Base-by-base conservation (phyloP, 371 early-diverging fungal species). In the Choanephora cucurbitarum region DNA sequence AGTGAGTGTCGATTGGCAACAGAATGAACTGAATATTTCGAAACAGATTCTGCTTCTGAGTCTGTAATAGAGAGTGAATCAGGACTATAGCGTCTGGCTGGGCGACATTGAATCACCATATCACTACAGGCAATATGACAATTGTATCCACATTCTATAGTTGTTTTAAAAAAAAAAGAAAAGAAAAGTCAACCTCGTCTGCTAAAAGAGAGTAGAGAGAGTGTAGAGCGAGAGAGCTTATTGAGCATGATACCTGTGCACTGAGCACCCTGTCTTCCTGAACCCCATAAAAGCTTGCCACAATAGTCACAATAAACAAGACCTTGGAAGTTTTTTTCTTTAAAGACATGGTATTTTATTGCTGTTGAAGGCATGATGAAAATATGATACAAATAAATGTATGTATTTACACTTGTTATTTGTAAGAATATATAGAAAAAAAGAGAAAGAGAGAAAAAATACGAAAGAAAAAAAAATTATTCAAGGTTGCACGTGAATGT, bases 261-360 rank as follows among this genome's bases (percentile, higher is more conserved):
- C 24, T 78, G 75, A 14, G 81, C 73, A 24, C 83, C 82, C 60
- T 83, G 83, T 58, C 73, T 75, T 42, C 73, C 70, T 33, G 76
- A 49, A 23, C 85, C 85, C 85, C 85, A 85, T 37, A 85, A 59
- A 17, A 85, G 60, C 47, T 80, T 78, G 7, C 64, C 62, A 59
- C 85, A 85, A 52, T 79, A 75, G 58, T 78, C 82, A 67, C 85
- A 85, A 64, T 82, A 85, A 9, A 80, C 79, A 13, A 82, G 69
- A 24, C 79, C 72, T 49, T 70, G 58, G 52, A 85, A 85, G 44
- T 75, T 75, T 24, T 73, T 77, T 49, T 64, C 68, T 37, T 58
- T 51, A 61, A 80, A 82, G 49, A 68, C 57, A 63, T 82, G 84
- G 40, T 65, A 67, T 48, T 68, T 67, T 21, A 53, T 42, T 22